phyloP scores from a whole-genome alignment of 2,329 filamentous ascomycete species.

The Monilinia laxa region DNA sequence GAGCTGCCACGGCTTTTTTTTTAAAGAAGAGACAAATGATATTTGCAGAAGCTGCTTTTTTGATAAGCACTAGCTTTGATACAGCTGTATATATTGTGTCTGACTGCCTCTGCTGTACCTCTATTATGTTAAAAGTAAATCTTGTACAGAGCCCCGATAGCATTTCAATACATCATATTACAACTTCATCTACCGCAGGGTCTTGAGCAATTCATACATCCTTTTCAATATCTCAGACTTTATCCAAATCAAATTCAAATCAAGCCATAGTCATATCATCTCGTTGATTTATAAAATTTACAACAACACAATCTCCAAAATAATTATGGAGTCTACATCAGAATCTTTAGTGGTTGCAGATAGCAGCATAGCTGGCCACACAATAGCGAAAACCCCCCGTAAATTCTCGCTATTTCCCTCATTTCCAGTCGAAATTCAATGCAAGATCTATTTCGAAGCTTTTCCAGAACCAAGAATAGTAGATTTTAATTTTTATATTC shows the following conservation, averaged over 20 bases:
- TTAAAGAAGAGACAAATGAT: too few relatives aligned
- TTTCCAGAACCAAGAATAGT: neutral
- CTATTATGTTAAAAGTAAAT: neutral
- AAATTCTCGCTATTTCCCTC: neutral
- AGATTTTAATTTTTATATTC: accelerated
- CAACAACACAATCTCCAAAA: neutral
- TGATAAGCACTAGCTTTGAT: too few relatives aligned
- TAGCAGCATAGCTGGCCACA: too few relatives aligned
- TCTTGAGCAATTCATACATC: neutral
- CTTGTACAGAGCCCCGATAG: neutral
- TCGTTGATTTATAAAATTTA: neutral
- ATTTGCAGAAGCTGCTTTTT: too few relatives aligned
- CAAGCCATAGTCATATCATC: neutral
- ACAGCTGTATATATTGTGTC: too few relatives aligned
- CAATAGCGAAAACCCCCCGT: accelerated
- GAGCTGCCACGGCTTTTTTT: too few relatives aligned
- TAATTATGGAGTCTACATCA: neutral
- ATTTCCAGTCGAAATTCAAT: neutral
- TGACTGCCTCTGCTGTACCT: too few relatives aligned
- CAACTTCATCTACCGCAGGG: too few relatives aligned
- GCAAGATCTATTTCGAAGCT: neutral
- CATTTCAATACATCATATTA: too few relatives aligned
- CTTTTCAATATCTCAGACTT: neutral
- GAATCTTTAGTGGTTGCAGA: neutral
- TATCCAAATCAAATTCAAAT: neutral